These are phyloP conservation scores for Penicillium rolfsii DNA, from an alignment of 2,329 filamentous ascomycete species.

Conservation along the genomic window DNA sequence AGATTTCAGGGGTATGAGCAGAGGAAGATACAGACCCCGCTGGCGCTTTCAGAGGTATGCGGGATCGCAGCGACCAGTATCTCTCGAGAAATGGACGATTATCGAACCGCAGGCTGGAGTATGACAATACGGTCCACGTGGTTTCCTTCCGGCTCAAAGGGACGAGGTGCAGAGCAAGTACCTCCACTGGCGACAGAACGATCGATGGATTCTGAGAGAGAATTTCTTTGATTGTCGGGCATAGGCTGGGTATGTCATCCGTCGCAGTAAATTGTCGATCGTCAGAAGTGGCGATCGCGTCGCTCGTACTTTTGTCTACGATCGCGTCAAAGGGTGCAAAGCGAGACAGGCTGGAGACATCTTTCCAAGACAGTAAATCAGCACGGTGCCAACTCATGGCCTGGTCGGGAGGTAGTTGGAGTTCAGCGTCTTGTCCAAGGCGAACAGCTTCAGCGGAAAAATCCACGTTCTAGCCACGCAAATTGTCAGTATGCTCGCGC, in stretches of 20 bases:
- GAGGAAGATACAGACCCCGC: slow-evolving; percentile 33
- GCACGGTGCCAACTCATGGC: slow-evolving; percentile 39
- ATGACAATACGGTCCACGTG: slow-evolving; percentile 40
- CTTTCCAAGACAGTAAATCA: slow-evolving; percentile 38
- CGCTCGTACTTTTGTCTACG: slow-evolving; percentile 44
- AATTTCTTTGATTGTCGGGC: slow-evolving; percentile 28
- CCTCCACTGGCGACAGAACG: slow-evolving; percentile 39
- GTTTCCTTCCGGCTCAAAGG: slow-evolving; percentile 34
- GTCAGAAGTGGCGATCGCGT: slow-evolving; percentile 40
- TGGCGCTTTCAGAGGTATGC: slow-evolving; percentile 38
- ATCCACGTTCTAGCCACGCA: slow-evolving; percentile 39
- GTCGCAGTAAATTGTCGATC: slow-evolving; percentile 20
- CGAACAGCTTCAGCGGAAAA: slow-evolving; percentile 45
- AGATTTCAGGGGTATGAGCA: slow-evolving; percentile 38
- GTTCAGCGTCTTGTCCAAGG: slow-evolving; percentile 34
- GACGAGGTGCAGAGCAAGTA: slow-evolving; percentile 39
- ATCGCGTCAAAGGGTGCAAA: slow-evolving; percentile 40
- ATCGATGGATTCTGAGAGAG: slow-evolving; percentile 15
- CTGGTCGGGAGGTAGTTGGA: slow-evolving; percentile 18
- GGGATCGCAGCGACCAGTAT: slow-evolving; percentile 37
- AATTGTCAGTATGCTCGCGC: background rate
- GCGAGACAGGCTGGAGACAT: slow-evolving; percentile 29
- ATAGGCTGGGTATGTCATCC: slow-evolving; percentile 18
- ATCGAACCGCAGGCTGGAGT: slow-evolving; percentile 41
- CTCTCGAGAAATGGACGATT: slow-evolving; percentile 24